phyloP scores from a whole-genome alignment of 2,329 filamentous ascomycete genomes.

The Xylariaceae sp. region DNA sequence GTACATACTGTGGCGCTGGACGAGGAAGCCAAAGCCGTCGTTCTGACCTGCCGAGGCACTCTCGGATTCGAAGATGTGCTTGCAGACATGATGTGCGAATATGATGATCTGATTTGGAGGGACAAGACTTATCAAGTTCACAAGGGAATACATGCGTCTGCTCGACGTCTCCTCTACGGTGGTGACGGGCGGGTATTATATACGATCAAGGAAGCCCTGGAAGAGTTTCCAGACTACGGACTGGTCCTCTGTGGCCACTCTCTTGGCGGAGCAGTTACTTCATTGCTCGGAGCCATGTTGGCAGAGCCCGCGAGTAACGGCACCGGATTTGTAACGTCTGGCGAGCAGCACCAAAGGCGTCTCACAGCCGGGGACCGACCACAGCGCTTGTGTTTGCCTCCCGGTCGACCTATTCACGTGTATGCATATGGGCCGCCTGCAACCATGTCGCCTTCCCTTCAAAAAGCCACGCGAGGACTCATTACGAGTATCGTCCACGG shows the following conservation, averaged over 20 bases:
- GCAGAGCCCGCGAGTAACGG: conserved; percentile 56
- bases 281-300: conserved; percentile 67
- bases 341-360: conserved; percentile 41
- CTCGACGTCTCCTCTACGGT: conserved; percentile 62
- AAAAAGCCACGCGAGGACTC: conserved; percentile 66
- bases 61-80: conserved; percentile 71
- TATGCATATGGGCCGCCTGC: conserved; percentile 75
- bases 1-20: conserved; percentile 72
- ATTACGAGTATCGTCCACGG: conserved; percentile 73
- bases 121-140: conserved; percentile 65
- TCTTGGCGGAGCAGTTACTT: conserved; percentile 65
- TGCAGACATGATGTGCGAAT: conserved; percentile 71
- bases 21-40: conserved; percentile 66
- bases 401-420: conserved; percentile 69
- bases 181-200: conserved; percentile 63
- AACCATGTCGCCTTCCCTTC: conserved; percentile 66
- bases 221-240: conserved; percentile 65
- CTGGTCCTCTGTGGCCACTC: conserved; percentile 68
- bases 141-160: conserved; percentile 71
- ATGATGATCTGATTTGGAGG: conserved; percentile 62
- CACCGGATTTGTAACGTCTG: conserved; percentile 60
- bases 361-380: conserved; percentile 29
- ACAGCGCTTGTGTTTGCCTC: conserved; percentile 50
- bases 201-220: conserved; percentile 61
- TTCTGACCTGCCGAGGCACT: conserved; percentile 69